phyloP scores from a whole-genome alignment of 2,329 filamentous ascomycete genomes.

The Hypocreales sp. region DNA sequence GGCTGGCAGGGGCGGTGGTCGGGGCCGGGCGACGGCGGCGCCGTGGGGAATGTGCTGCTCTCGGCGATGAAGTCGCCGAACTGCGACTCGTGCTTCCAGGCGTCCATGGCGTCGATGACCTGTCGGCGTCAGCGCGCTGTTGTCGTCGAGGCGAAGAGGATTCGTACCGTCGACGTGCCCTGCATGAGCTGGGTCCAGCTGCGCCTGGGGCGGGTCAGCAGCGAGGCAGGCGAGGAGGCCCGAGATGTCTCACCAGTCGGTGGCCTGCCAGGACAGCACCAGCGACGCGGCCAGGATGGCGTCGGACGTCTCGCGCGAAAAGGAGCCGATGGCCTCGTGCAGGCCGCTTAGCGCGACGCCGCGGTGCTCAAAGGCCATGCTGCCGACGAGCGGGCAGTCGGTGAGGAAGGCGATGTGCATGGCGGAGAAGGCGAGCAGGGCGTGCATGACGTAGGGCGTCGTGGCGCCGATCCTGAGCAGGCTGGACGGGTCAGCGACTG shows the following conservation, averaged over 20 bases:
- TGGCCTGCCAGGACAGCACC: slow-evolving; percentile 88
- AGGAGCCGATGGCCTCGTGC: slow-evolving; percentile 71
- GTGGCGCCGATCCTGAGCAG: slow-evolving; percentile 62
- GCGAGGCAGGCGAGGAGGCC: slow-evolving; percentile 1
- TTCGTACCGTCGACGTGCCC: slow-evolving; percentile 75
- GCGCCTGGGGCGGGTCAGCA: slow-evolving; percentile 42
- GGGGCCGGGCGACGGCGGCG: slow-evolving; percentile 45
- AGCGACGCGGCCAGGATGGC: slow-evolving; percentile 84
- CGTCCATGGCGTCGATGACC: slow-evolving; percentile 83
- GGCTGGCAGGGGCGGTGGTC: slow-evolving; percentile 47
- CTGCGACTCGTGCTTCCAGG: slow-evolving; percentile 79
- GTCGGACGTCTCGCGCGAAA: slow-evolving; percentile 77
- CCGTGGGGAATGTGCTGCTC: slow-evolving; percentile 57
- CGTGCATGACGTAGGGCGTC: slow-evolving; percentile 84
- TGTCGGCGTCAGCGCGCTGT: too few relatives aligned
- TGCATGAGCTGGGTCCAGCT: slow-evolving; percentile 89
- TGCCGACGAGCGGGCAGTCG: slow-evolving; percentile 68
- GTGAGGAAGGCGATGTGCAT: slow-evolving; percentile 86
- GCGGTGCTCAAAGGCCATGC: slow-evolving; percentile 80
- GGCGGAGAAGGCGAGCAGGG: slow-evolving; percentile 83
- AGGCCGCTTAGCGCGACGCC: slow-evolving; percentile 75
- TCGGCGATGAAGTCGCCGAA: slow-evolving; percentile 72
- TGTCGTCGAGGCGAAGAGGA: too few relatives aligned
- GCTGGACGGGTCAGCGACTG: slow-evolving; percentile 5
- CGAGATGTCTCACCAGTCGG: slow-evolving; percentile 62